Evolutionary conservation across 1,284 basidiomycete genomes (phyloP).

Genomic region (Malassezia slooffiae): DNA sequence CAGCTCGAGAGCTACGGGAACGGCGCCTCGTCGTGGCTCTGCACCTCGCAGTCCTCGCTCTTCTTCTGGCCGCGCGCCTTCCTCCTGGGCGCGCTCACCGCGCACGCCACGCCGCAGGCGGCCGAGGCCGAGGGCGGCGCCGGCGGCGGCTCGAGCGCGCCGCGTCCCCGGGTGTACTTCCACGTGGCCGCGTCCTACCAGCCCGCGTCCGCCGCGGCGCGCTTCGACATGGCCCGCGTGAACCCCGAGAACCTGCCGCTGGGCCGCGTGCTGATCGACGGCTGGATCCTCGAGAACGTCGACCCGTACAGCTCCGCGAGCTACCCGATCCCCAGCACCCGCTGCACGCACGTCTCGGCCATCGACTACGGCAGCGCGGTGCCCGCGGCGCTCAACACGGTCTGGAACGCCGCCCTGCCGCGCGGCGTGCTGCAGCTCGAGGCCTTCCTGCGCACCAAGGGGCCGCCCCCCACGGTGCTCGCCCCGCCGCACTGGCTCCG

Average conservation of each 20-base stretch:
- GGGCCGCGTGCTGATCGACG: constrained; percentile 76
- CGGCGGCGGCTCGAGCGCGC: constrained; percentile 26
- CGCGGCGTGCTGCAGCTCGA: constrained; percentile 43
- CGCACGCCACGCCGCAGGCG: too few relatives aligned
- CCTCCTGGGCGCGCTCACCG: constrained; percentile 65
- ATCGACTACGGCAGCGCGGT: constrained; percentile 81
- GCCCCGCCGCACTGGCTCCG: constrained; percentile 30
- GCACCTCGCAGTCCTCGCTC: constrained; percentile 60
- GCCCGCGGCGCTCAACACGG: constrained; percentile 73
- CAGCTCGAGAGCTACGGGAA: constrained; percentile 71
- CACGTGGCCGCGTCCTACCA: constrained; percentile 48
- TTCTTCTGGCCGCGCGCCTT: constrained; percentile 85
- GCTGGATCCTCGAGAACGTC: constrained; percentile 91
- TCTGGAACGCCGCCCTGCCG: constrained; percentile 60
- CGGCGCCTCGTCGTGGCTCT: constrained; percentile 54
- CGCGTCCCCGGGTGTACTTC: constrained; percentile 47
- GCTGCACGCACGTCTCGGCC: constrained; percentile 75
- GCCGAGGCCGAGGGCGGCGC: background rate
- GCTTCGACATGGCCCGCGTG: constrained; percentile 58
- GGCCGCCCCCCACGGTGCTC: constrained; percentile 38
- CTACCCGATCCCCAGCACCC: constrained; percentile 84
- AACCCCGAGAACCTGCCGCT: constrained; percentile 66
- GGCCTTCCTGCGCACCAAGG: constrained; percentile 34
- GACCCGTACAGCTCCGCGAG: constrained; percentile 93
- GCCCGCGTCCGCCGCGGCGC: constrained; percentile 66